Base-by-base conservation (phyloP, 1,284 basidiomycete genomes). In the Prillingera fragicola region DNA sequence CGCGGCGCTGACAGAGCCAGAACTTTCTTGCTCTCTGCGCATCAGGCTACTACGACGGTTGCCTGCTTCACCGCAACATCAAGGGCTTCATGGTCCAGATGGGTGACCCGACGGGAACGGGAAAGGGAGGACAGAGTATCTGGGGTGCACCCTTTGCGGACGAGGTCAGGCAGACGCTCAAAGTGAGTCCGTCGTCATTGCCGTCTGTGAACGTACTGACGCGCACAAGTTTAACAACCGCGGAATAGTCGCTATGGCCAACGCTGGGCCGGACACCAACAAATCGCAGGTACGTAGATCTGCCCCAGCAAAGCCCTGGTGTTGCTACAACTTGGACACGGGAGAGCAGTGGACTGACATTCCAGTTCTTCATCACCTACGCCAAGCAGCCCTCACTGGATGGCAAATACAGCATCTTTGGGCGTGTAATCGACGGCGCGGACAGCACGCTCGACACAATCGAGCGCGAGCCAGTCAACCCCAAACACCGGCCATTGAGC, bases 191-290 rank as follows among this genome's bases (percentile, higher is more conserved):
- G 26, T 40, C 33, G 33, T 24, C 17, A 28, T 41, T 35, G 18
- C 38, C 21, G 17, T n/a, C 10, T 35, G 7, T 35, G 33, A 32
- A 7, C n/a, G n/a, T n/a, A n/a, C 47, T 48, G 25, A 38, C 34
- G 13, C 6, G 15, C 67, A 92, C n/a, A n/a, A n/a, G 89, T 96
- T 97, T 75, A 95, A 95, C 70, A 76, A 81, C 42, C 81, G 92
- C 53, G 91, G 91, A 15, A 79, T 95, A 53, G 82, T 95, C n/a
- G 91, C 91, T 19, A 95, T 96, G 89, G 92, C 91, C 40, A 96
- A 96, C 69, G 84, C 85, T 4, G 92, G 92, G 0, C 84, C 85
- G 18, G 86, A 94, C 68, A 83, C 85, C 17, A 96, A 95, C 75
- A 95, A 94, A 71, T 88, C 87, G 3, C 73, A 74, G 54, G 69